Conservation (phyloP, 2,329 filamentous ascomycete genomes). For the Cladosporium phlei region DNA sequence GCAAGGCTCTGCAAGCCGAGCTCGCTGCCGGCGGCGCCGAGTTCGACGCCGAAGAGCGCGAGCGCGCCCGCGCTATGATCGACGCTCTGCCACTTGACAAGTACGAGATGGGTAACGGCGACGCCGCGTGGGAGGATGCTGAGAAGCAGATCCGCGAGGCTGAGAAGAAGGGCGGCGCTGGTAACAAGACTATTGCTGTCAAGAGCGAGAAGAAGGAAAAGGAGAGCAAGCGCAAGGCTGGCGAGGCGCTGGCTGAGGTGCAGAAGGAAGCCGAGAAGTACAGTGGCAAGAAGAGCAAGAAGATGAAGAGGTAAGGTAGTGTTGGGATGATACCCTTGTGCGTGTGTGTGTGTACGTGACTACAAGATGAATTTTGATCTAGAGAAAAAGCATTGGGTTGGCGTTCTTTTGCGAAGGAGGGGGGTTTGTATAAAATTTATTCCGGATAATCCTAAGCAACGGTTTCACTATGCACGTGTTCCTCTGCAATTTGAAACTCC, state of each 20-base stretch:
- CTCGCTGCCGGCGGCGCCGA: slow-evolving; percentile 78
- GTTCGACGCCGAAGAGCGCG: slow-evolving; percentile 59
- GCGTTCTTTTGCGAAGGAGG: too few species aligned
- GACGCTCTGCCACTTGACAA: slow-evolving; percentile 84
- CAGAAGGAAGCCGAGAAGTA: slow-evolving; percentile 32
- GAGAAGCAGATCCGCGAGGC: slow-evolving; percentile 65
- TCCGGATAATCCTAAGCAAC: too few species aligned
- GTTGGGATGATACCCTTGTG: background rate
- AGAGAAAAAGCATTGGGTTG: background rate
- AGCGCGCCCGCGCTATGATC: slow-evolving; percentile 82
- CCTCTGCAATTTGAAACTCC: too few species aligned
- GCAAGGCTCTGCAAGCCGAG: slow-evolving; percentile 68
- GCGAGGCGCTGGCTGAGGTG: slow-evolving; percentile 33
- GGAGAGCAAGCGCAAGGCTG: slow-evolving; percentile 32
- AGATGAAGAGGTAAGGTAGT: slow-evolving; percentile 20
- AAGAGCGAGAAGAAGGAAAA: slow-evolving; percentile 27
- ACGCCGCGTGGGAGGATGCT: slow-evolving; percentile 53
- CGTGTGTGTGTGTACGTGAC: too few species aligned
- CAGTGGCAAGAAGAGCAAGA: slow-evolving; percentile 27
- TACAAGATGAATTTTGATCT: background rate
- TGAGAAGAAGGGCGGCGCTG: slow-evolving; percentile 39
- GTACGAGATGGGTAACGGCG: slow-evolving; percentile 56
- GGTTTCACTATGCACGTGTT: too few species aligned
- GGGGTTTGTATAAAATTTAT: too few species aligned
- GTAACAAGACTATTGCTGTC: slow-evolving; percentile 68